A percentile compares a stretch with the other conserved stretches of the same genome.
Conservation (phyloP, 148 eudicot genomes). For the Camellia japonica region DNA sequence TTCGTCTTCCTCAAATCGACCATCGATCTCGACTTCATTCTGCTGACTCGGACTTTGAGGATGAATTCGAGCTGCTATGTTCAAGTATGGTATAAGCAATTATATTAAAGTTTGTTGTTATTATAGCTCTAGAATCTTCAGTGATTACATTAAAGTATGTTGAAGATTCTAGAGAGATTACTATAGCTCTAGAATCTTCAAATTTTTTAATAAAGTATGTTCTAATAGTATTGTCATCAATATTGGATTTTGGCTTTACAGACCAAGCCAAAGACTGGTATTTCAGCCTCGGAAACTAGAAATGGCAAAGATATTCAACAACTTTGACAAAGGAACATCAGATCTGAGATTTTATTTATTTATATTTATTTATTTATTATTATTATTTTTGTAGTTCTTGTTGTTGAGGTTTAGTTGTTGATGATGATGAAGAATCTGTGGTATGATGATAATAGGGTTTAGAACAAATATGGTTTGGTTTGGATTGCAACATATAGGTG, state of each 20-base stretch:
- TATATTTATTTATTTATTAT: too few species aligned
- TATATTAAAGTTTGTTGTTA: background rate
- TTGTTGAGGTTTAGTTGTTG: too few species aligned
- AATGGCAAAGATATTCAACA: slow-evolving; percentile 81
- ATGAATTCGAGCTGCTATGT: slow-evolving; percentile 51
- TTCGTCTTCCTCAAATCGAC: too few species aligned
- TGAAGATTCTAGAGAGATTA: background rate
- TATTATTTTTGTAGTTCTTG: too few species aligned
- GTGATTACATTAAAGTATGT: too few species aligned
- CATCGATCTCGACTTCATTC: background rate
- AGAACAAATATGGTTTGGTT: too few species aligned
- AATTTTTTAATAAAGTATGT: background rate
- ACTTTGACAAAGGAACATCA: too few species aligned
- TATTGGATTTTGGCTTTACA: slow-evolving; percentile 15
- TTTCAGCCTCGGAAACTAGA: slow-evolving; percentile 68
- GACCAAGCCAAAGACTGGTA: slow-evolving; percentile 64
- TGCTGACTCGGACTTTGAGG: slow-evolving; percentile 50
- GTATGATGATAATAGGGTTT: too few species aligned
- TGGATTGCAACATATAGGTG: too few species aligned
- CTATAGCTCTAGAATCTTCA: background rate
- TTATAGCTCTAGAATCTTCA: background rate
- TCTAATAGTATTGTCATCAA: background rate
- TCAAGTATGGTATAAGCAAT: background rate
- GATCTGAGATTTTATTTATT: too few species aligned
- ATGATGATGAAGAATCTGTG: too few species aligned